Evolutionary conservation across 805 yeast genomes (phyloP).

Genomic region (Saccharomycopsis capsularis): DNA sequence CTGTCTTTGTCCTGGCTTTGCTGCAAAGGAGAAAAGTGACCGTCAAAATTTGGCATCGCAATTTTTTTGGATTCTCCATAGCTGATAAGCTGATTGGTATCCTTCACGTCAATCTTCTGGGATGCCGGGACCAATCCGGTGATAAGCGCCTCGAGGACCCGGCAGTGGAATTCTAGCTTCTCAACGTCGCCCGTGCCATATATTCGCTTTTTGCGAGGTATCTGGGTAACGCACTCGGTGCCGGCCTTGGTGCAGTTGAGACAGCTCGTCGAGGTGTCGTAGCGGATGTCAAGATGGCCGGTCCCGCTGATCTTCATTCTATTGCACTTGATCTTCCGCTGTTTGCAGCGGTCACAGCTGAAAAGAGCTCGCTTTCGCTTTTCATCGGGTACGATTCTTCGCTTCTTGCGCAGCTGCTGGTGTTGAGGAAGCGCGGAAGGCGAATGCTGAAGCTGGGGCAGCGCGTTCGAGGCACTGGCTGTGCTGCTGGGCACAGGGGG

Average conservation of each 20-base stretch:
- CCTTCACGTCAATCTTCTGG: constrained; percentile 8
- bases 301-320: constrained; percentile 1
- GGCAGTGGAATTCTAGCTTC: constrained; percentile 12
- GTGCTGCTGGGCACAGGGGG: too few relatives aligned
- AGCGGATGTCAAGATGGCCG: constrained; percentile 9
- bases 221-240: constrained; percentile 13
- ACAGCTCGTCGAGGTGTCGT: constrained; percentile 15
- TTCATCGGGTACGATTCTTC: constrained; percentile 15
- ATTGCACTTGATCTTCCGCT: constrained; percentile 18
- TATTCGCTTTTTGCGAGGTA: constrained; percentile 13
- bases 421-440: too few relatives aligned
- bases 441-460: too few relatives aligned
- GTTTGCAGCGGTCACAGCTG: constrained; percentile 20
- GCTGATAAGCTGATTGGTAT: constrained; percentile 4
- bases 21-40: not conserved
- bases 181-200: not conserved
- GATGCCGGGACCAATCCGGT: constrained; percentile 12
- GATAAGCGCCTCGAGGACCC: constrained; percentile 8
- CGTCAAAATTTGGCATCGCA: constrained; percentile 6
- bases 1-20: not conserved
- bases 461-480: too few relatives aligned
- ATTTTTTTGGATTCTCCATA: constrained; percentile 4
- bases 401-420: constrained; percentile 8
- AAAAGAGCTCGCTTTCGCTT: constrained; percentile 16
- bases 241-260: constrained; percentile 15